Base-by-base conservation (phyloP, 2,329 filamentous ascomycete species). In the Talaromyces sp. region DNA sequence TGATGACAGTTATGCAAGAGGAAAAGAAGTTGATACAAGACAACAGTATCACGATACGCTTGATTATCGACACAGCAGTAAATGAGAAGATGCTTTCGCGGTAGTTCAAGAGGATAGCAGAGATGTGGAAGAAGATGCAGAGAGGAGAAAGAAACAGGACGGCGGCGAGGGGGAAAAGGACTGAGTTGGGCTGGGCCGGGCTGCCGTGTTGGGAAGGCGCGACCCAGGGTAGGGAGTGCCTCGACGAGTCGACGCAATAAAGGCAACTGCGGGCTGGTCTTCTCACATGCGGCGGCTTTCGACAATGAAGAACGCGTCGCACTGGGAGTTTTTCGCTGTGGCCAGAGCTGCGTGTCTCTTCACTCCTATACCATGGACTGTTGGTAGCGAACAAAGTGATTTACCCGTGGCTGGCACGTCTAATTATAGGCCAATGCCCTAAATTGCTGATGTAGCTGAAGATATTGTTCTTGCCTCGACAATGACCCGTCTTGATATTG, bases 11-110 rank as follows among this genome's bases (percentile, higher is more conserved):
- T 7, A 10, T 19, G 13, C 28, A 25, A 11, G 36, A 44, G 25
- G 17, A 42, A 11, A 44, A 22, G 39, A 32, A 44, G 27, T 8
- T 27, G 55, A 42, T 47, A 57, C 33, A 47, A 47, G 36, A n/a
- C 30, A 39, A 27, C 13, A 49, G 36, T 13, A 53, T 42, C 28
- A 57, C 36, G 27, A 49, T n/a, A 27, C 36, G 22, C n/a, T 27
- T 9, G 36, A 28, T 32, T 57, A 57, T 57, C 55, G 55, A 57
- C 17, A 51, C 55, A 58, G 56, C 28, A 30, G 27, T 53, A 53
- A n/a, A 30, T 53, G 49, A 32, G 25, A 22, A 30, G 49, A 30
- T 30, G 25, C 15, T 53, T 36, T 53, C 25, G 13, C 28, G 15
- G 49, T 53, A 53, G 13, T 10, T 30, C 25, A 30, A 53, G 25